Conservation (phyloP, 2,329 filamentous ascomycete species). For the Colletotrichum sp. region DNA sequence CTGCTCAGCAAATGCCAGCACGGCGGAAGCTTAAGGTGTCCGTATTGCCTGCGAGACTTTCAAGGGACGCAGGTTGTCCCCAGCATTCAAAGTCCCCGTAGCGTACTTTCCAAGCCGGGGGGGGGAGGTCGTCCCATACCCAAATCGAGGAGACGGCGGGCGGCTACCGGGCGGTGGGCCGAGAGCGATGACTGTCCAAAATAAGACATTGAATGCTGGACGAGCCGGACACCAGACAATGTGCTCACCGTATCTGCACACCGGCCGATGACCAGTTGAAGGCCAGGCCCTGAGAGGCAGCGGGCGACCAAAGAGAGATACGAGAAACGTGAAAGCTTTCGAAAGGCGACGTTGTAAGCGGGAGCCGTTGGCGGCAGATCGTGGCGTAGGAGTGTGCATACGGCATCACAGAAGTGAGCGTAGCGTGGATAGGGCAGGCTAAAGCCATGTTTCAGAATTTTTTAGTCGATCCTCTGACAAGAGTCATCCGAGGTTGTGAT, state of each 20-base stretch:
- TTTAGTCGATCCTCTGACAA: slow-evolving; percentile 19
- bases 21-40: not conserved
- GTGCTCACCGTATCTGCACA: not conserved
- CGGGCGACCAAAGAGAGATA: not conserved
- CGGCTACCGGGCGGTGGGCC: not conserved
- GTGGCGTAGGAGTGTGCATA: slow-evolving; percentile 17
- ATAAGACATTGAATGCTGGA: not conserved
- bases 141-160: not conserved
- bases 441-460: slow-evolving; percentile 19
- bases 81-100: not conserved
- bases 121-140: not conserved
- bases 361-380: slow-evolving; percentile 12
- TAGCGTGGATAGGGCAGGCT: slow-evolving; percentile 4
- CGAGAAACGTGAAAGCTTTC: not conserved
- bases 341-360: not conserved
- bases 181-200: not conserved
- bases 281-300: not conserved
- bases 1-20: not conserved
- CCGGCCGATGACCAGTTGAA: not conserved
- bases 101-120: not conserved
- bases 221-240: not conserved
- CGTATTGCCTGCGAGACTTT: not conserved
- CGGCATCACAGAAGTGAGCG: not conserved
- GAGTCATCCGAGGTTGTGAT: slow-evolving; percentile 17
- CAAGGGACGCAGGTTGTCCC: not conserved